A percentile compares a stretch with the other conserved stretches of the same genome.
Evolutionary conservation across 2,329 filamentous ascomycete genomes (phyloP).

Genomic region (Apiospora rasikravindrae): DNA sequence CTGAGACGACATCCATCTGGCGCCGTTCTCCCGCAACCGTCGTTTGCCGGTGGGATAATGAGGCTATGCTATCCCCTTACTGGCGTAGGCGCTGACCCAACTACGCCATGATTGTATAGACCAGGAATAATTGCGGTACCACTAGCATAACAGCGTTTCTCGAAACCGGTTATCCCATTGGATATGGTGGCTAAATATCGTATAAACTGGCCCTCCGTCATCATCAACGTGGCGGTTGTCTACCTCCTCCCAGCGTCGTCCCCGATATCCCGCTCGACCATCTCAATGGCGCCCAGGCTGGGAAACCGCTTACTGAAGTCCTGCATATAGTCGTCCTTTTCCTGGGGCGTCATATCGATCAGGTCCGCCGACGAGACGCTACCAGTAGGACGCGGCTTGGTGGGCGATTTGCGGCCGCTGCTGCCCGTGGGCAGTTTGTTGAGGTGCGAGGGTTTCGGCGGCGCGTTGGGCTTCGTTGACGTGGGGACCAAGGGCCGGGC

Average conservation of each 20-base stretch:
- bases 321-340: conserved; percentile 69
- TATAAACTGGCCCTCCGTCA: no score
- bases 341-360: conserved; percentile 56
- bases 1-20: background rate
- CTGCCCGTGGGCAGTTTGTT: conserved; percentile 57
- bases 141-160: no score
- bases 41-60: background rate
- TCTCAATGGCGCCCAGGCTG: conserved; percentile 82
- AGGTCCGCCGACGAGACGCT: conserved; percentile 41
- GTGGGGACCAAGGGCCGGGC: conserved; percentile 37
- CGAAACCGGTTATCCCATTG: no score
- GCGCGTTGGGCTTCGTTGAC: conserved; percentile 54
- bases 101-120: no score
- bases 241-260: conserved; percentile 37
- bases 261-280: conserved; percentile 74
- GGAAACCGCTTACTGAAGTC: conserved; percentile 87
- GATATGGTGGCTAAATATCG: no score
- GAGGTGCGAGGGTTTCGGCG: conserved; percentile 66
- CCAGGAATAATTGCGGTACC: no score
- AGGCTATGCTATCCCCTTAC: no score
- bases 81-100: no score
- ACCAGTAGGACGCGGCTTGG: conserved; percentile 43
- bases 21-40: background rate
- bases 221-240: background rate
- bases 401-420: conserved; percentile 46